phyloP scores from a whole-genome alignment of 2,329 filamentous ascomycete species.

The Penicillium sp. region DNA sequence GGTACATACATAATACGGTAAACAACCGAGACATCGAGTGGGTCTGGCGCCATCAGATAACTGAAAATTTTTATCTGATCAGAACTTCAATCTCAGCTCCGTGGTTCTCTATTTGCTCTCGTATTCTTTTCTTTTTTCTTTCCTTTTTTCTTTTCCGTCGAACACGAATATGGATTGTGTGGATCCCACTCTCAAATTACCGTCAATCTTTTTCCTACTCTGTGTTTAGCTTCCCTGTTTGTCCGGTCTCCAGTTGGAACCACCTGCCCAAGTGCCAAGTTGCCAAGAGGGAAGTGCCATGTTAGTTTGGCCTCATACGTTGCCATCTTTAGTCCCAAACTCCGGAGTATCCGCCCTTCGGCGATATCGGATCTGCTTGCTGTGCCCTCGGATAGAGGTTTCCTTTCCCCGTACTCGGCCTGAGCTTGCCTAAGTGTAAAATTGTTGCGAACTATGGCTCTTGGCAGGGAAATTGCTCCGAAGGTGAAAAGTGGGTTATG shows the following conservation, averaged over 20 bases:
- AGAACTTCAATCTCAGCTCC: slow-evolving; percentile 1
- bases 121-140: no score
- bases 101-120: no score
- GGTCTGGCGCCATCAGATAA: slow-evolving; percentile 22
- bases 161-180: no score
- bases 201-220: slow-evolving; percentile 6
- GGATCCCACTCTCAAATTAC: not conserved
- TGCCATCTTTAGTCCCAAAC: not conserved
- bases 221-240: not conserved
- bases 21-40: slow-evolving; percentile 6
- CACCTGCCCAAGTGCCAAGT: not conserved
- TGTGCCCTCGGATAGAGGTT: not conserved
- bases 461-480: not conserved
- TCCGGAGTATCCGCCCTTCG: not conserved
- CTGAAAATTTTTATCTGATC: slow-evolving; percentile 18
- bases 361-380: not conserved
- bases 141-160: no score
- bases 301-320: not conserved
- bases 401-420: not conserved
- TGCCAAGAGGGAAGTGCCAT: no score
- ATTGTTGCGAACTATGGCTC: not conserved
- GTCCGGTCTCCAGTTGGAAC: not conserved
- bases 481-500: not conserved
- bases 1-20: no score
- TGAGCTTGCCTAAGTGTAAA: not conserved